Evolutionary conservation across 441 rosid species (phyloP).

Genomic region (Populus trichocarpa): DNA sequence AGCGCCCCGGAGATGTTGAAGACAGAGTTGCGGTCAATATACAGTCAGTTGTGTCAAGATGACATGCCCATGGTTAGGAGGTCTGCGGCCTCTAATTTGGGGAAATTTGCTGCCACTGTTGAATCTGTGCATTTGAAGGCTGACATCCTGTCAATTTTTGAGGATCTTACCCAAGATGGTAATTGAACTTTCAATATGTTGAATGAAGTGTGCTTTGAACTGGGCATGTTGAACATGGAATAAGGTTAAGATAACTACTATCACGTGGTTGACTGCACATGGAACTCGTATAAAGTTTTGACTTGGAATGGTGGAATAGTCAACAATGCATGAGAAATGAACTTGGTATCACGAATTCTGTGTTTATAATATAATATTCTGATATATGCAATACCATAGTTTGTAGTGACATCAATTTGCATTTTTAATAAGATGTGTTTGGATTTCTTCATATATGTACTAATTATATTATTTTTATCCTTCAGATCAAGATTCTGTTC

Average conservation of each 20-base stretch:
- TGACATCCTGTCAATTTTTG: conserved; percentile 85
- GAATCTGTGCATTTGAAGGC: conserved; percentile 70
- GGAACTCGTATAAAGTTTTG: neutral
- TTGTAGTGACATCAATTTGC: neutral
- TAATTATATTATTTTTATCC: neutral
- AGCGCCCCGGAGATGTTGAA: conserved; percentile 68
- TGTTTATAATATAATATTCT: neutral
- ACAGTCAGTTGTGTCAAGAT: conserved; percentile 81
- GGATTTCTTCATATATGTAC: neutral
- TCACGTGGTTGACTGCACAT: neutral
- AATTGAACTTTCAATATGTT: conserved; percentile 17
- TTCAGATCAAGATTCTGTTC: conserved; percentile 95
- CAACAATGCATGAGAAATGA: neutral
- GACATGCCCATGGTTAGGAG: conserved; percentile 99
- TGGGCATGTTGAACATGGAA: neutral
- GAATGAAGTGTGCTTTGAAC: neutral
- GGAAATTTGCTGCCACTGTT: conserved; percentile 95
- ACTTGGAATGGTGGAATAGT: neutral
- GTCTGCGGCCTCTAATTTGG: conserved; percentile 90
- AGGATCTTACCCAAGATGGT: conserved; percentile 92
- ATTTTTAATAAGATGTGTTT: neutral
- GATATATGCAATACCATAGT: neutral
- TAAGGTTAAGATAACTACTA: neutral
- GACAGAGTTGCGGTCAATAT: conserved; percentile 70
- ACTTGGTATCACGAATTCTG: neutral